Evolutionary conservation across 306 rosid genomes (phyloP).

Genomic region (Ochetophila trinervis): DNA sequence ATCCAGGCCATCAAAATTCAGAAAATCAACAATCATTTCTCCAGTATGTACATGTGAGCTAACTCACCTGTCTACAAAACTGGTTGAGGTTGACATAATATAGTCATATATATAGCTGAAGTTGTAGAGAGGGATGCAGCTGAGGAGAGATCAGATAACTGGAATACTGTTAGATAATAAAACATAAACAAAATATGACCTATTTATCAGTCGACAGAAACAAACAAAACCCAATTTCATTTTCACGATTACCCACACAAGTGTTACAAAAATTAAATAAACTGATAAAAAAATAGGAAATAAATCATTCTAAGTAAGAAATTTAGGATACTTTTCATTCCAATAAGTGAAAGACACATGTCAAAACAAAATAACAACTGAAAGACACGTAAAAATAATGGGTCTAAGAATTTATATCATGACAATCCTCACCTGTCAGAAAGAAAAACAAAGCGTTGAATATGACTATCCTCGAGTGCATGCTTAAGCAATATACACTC

Average conservation of each 20-base stretch:
- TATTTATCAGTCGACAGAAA: not conserved
- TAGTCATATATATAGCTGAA: slow-evolving; percentile 90
- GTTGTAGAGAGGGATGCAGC: slow-evolving; percentile 95
- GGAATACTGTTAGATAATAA: slow-evolving; percentile 49
- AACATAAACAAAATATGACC: not conserved
- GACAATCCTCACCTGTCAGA: slow-evolving; percentile 89
- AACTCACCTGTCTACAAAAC: slow-evolving; percentile 93
- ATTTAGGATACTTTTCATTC: not conserved
- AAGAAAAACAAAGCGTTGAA: slow-evolving; percentile 88
- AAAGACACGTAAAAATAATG: not conserved
- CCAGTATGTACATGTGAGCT: not conserved
- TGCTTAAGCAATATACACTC: slow-evolving; percentile 81
- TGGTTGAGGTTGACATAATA: slow-evolving; percentile 76
- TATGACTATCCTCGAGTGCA: slow-evolving; percentile 76
- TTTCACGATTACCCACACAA: not conserved
- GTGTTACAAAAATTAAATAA: no score
- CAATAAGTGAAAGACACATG: no score
- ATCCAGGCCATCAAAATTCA: not conserved
- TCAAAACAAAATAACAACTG: no score
- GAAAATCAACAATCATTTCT: not conserved
- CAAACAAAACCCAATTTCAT: not conserved
- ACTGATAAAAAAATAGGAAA: not conserved
- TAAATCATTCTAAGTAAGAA: not conserved
- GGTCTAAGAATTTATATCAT: slow-evolving; percentile 1
- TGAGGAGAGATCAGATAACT: slow-evolving; percentile 70